A percentile compares a stretch with the other conserved stretches of the same genome.
Conservation (phyloP, 306 rosid genomes). For the Coriaria nepalensis region DNA sequence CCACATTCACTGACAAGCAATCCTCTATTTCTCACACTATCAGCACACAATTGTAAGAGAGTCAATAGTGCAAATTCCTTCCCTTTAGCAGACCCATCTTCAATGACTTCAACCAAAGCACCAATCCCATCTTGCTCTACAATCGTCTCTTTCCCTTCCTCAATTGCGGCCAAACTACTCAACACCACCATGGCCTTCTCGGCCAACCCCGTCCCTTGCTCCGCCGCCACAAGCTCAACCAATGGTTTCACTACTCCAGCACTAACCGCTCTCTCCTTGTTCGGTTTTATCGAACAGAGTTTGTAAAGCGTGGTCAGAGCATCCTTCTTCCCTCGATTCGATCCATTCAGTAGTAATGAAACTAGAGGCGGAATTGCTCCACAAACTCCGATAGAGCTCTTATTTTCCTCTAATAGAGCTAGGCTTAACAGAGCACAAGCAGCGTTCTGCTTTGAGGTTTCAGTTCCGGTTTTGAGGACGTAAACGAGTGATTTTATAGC, state of each 20-base stretch:
- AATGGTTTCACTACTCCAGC: constrained; percentile 88
- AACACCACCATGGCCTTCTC: constrained; percentile 97
- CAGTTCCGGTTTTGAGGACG: constrained; percentile 80
- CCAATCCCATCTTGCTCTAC: constrained; percentile 86
- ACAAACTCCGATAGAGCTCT: constrained; percentile 73
- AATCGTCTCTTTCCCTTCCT: constrained; percentile 65
- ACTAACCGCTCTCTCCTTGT: constrained; percentile 76
- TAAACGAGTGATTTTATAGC: constrained; percentile 76
- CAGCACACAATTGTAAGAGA: constrained; percentile 59
- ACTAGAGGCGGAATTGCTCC: constrained; percentile 84
- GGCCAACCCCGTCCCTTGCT: constrained; percentile 68
- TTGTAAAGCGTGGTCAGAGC: constrained; percentile 74
- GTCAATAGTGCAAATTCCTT: constrained; percentile 81
- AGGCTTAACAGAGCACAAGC: constrained; percentile 84
- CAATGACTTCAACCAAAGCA: constrained; percentile 79
- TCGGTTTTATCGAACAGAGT: constrained; percentile 66
- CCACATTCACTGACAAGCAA: constrained; percentile 87
- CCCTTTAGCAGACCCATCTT: constrained; percentile 82
- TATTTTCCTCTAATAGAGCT: constrained; percentile 71
- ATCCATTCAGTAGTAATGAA: constrained; percentile 54
- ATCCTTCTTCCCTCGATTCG: constrained; percentile 81
- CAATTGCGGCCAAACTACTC: constrained; percentile 56
- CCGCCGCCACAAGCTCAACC: constrained; percentile 75
- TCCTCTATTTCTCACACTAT: constrained; percentile 64
- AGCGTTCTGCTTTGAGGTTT: constrained; percentile 88